Base-by-base conservation (phyloP, 225 moss, liverwort and hornwort species). In the Bryum argenteum region DNA sequence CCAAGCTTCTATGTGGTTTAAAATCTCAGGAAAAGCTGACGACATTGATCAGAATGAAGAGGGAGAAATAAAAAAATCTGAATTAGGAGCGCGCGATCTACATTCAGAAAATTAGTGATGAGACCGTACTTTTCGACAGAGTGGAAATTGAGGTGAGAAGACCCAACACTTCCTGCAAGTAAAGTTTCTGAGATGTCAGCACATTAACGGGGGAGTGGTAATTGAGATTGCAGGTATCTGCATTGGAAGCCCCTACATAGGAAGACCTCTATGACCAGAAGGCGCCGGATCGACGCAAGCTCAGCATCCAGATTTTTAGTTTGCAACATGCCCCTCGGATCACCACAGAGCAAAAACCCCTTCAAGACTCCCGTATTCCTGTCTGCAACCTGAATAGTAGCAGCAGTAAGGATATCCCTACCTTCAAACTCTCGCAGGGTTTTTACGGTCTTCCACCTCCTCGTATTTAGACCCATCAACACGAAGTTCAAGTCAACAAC, bases 401-500 rank as follows among this genome's bases (percentile, higher is more conserved):
- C 42, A 60, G 77, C 12, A 89, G 90, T 60, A 65, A 72, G 52
- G 77, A 87, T 58, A 78, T 85, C 8, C 73, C 77, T 42, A 64
- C 59, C 52, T 89, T 90, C 76, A 89, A 89, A 84, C 85, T 82
- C 8, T 89, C 82, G 11, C 84, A 88, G 74, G 60, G 75, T 65
- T 82, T 62, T 75, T 58, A 22, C 63, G 68, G 54, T 68, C 58
- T 64, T 53, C 42, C 55, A 64, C 58, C 68, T 63, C 6, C 58
- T 59, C 22, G 50, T 68, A 69, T 44, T 38, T 43, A 47, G 11
- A 59, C 12, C 23, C 14, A 39, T 19, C 22, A 47, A 41, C 10
- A 14, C 11, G 33, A 62, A n/a, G 20, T 41, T 64, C 10, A 19
- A 58, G 23, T 64, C 9, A 56, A 4, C 28, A 41, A 17, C 38